Evolutionary conservation across 306 rosid species (phyloP), one percentile per base, ranked within the genome.

Genomic region (Trichosanthes cucumerina): DNA sequence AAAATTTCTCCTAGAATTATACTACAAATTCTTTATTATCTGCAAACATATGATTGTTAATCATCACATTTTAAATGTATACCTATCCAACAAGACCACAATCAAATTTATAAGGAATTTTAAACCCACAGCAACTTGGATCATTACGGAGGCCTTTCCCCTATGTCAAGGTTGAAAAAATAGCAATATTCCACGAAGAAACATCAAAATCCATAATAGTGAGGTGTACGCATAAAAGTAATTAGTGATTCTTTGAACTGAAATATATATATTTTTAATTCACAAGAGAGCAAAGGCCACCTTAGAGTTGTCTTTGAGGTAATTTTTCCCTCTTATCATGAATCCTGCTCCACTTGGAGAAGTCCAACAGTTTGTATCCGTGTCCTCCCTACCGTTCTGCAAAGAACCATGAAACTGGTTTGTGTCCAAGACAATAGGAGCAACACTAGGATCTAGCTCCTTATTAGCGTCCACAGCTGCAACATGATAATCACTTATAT

Each of bases 291-390:
- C 76, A 78, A 77, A 53, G 10, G 86, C 60, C 58, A 90, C 98
- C 96, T 94, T 94, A 79, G 88, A 83, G 79, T 89, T 89, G 83
- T 94, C 98, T 85, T 89, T 90, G 19, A 92, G 85, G 83, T 94
- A 94, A 83, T 71, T 94, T 86, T 94, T 94, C 84, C 97, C 98
- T 78, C 98, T 88, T 75, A 94, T 85, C 98, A 80, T 94, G 82
- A 94, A 94, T 85, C 97, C 88, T 24, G 38, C 71, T 26, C 96
- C 96, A 74, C 87, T 79, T 50, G 98, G 96, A 77, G 87, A 78
- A 64, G 91, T 85, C 97, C 98, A 94, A 83, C 98, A 90, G 78
- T 94, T 81, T 75, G 90, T 83, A 79, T 90, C 97, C n/a, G 72
- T 79, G 5, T 86, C 91, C 82, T 83, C 85, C 79, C 82, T 82